These are phyloP conservation scores for Metschnikowia sp. DNA, from an alignment of 805 yeast genomes.

Conservation along the genomic window DNA sequence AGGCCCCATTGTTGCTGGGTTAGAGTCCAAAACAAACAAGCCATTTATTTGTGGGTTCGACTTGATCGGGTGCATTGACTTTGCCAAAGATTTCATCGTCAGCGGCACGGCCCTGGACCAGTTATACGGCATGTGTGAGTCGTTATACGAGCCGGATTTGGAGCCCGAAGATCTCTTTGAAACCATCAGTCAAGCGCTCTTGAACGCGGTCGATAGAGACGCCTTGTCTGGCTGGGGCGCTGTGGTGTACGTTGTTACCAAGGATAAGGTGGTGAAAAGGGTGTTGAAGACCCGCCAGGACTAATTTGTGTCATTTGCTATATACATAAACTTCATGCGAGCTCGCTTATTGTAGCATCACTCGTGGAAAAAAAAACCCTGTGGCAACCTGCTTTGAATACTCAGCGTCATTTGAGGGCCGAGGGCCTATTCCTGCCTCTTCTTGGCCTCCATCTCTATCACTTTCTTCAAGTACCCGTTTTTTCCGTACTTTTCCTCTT, in stretches of 20 bases:
- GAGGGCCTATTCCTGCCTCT: slow-evolving; percentile 4
- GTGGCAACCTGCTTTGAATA: too few species aligned
- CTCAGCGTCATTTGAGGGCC: neutral
- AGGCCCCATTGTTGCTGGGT: slow-evolving; percentile 95
- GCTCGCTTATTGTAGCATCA: slow-evolving; percentile 16
- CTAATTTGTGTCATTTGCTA: slow-evolving; percentile 32
- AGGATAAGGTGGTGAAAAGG: slow-evolving; percentile 86
- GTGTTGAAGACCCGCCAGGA: slow-evolving; percentile 94
- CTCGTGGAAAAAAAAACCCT: neutral
- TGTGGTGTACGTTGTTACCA: slow-evolving; percentile 84
- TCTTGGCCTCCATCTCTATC: slow-evolving; percentile 44
- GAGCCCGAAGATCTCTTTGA: slow-evolving; percentile 95
- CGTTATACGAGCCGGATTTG: slow-evolving; percentile 87
- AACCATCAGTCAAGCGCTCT: slow-evolving; percentile 87
- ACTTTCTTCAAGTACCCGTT: slow-evolving; percentile 65
- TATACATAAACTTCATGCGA: too few species aligned
- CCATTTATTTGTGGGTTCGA: slow-evolving; percentile 97
- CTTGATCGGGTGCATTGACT: slow-evolving; percentile 93
- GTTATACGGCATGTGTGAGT: slow-evolving; percentile 97
- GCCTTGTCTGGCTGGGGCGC: slow-evolving; percentile 99
- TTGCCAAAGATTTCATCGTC: slow-evolving; percentile 90
- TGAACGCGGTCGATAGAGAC: slow-evolving; percentile 96
- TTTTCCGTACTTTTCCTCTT: slow-evolving; percentile 80
- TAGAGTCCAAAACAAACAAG: slow-evolving; percentile 72
- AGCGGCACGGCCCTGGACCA: slow-evolving; percentile 97